Percentiles rank a stretch among this genome's conserved stretches.
Conservation (phyloP, 768 basidiomycete species). For the Daedaleopsis sinensis region DNA sequence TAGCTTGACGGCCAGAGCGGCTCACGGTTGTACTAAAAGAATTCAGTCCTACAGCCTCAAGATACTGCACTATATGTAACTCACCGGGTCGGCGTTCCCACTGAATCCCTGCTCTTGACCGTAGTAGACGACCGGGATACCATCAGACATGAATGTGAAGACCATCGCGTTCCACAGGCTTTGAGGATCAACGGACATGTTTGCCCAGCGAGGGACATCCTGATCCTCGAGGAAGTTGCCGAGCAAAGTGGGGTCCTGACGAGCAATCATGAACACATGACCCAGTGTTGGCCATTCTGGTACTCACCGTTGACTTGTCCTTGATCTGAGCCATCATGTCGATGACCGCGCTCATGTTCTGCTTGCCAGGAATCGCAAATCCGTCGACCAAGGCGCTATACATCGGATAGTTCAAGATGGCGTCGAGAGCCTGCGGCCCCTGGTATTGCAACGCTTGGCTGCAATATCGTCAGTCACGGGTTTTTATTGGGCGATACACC, state of each 20-base stretch:
- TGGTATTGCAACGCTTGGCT: slow-evolving; percentile 64
- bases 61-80: slow-evolving; percentile 23
- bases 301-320: slow-evolving; percentile 48
- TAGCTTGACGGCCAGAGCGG: slow-evolving; percentile 75
- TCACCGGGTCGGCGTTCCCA: slow-evolving; percentile 68
- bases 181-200: slow-evolving; percentile 71
- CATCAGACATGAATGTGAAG: slow-evolving; percentile 76
- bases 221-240: slow-evolving; percentile 86
- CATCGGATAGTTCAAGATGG: slow-evolving; percentile 73
- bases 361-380: slow-evolving; percentile 71
- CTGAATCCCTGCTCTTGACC: slow-evolving; percentile 77
- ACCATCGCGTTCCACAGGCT: slow-evolving; percentile 76
- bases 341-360: slow-evolving; percentile 60
- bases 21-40: slow-evolving; percentile 66
- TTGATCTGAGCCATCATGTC: slow-evolving; percentile 57
- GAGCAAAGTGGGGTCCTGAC: slow-evolving; percentile 43
- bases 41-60: background rate
- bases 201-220: slow-evolving; percentile 75
- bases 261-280: background rate
- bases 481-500: no score
- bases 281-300: background rate
- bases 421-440: slow-evolving; percentile 62
- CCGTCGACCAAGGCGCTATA: slow-evolving; percentile 64
- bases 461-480: background rate
- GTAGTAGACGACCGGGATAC: slow-evolving; percentile 84